phyloP scores from a whole-genome alignment of 108 stramenopile species.

The Fragilariopsis cylindrus region DNA sequence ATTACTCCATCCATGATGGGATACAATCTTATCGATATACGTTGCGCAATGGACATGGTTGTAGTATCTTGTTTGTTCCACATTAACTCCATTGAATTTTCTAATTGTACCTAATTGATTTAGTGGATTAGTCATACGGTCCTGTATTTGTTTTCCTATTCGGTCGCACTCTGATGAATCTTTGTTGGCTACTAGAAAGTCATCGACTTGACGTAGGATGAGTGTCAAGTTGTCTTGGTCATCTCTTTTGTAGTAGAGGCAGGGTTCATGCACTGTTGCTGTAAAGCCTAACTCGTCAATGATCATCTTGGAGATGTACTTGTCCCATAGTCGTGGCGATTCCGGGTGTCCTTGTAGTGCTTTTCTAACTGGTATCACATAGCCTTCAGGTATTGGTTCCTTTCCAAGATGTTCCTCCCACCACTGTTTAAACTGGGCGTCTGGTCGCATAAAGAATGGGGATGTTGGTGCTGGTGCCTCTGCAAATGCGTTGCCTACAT shows the following conservation, averaged over 20 bases:
- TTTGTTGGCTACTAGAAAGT: not conserved
- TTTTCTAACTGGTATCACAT: conserved; percentile 32
- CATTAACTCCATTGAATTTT: conserved; percentile 33
- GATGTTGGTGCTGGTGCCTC: conserved; percentile 30
- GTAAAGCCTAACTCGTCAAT: conserved; percentile 27
- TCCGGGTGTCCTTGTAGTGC: conserved; percentile 41
- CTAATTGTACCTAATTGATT: conserved; percentile 28
- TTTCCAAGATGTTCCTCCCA: not conserved
- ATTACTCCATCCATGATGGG: conserved; percentile 4
- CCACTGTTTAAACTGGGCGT: conserved; percentile 37
- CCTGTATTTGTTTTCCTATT: conserved; percentile 7
- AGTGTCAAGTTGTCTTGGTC: not conserved
- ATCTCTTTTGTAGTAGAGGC: conserved; percentile 1
- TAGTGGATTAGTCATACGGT: conserved; percentile 19
- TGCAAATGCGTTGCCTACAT: conserved; percentile 46
- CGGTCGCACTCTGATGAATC: not conserved
- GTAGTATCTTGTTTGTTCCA: conserved; percentile 29
- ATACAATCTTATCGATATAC: conserved; percentile 32
- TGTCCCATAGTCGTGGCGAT: not conserved
- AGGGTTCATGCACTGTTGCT: conserved; percentile 39
- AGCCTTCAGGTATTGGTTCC: not conserved
- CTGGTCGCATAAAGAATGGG: conserved; percentile 32
- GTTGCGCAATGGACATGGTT: conserved; percentile 21
- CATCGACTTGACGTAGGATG: conserved; percentile 1
- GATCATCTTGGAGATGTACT: conserved; percentile 1